phyloP scores from a whole-genome alignment of 1,284 basidiomycete genomes.

The Ustilago tritici region DNA sequence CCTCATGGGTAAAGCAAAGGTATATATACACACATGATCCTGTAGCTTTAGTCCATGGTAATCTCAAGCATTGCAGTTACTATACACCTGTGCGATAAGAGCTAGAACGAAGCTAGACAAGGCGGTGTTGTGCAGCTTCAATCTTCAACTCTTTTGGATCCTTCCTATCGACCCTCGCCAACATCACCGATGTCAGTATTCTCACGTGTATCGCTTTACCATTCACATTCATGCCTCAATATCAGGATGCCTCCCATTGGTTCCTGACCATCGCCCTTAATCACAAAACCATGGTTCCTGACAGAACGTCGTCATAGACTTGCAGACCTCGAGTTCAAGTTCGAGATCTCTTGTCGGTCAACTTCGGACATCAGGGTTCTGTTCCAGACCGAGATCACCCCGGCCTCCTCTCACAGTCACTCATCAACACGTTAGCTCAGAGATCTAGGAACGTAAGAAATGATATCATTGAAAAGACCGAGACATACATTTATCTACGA shows the following conservation, averaged over 20 bases:
- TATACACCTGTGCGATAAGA: too few relatives aligned
- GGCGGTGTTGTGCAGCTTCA: too few relatives aligned
- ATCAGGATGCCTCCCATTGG: neutral
- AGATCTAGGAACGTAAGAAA: neutral
- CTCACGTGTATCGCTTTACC: slow-evolving; percentile 1
- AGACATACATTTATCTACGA: slow-evolving; percentile 2
- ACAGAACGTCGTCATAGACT: neutral
- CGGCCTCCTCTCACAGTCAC: neutral
- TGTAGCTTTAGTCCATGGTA: too few relatives aligned
- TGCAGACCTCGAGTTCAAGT: neutral
- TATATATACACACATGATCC: too few relatives aligned
- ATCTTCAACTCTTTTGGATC: neutral
- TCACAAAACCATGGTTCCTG: neutral
- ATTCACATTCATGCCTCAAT: neutral
- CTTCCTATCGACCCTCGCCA: neutral
- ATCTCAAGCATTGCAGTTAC: too few relatives aligned
- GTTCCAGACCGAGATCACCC: neutral
- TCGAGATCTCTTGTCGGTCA: slow-evolving; percentile 5
- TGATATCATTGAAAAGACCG: slow-evolving; percentile 12
- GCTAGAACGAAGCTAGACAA: too few relatives aligned
- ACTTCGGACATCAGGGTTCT: neutral
- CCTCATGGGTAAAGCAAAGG: too few relatives aligned
- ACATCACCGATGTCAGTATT: neutral
- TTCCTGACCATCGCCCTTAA: neutral
- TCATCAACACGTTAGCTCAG: neutral